These are phyloP conservation scores for Tolypocladium guangdongense DNA, from an alignment of 2,329 filamentous ascomycete species.

Conservation along the genomic window DNA sequence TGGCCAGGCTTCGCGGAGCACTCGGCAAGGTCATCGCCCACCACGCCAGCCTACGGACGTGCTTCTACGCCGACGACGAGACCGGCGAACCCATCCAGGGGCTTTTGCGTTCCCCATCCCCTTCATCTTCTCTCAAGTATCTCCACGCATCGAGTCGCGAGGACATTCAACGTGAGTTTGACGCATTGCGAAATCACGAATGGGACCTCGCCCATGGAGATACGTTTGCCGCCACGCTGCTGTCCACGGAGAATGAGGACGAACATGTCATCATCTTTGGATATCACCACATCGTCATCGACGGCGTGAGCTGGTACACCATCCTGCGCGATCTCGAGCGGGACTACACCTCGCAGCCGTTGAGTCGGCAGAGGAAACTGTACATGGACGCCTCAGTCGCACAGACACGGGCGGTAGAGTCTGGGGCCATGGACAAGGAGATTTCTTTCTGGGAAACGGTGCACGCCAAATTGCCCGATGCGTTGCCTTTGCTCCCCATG, in stretches of 20 bases:
- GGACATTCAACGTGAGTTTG: slow-evolving; percentile 15
- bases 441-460: not conserved
- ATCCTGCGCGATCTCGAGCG: slow-evolving; percentile 32
- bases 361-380: slow-evolving; percentile 9
- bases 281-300: slow-evolving; percentile 40
- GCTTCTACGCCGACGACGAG: slow-evolving; percentile 8
- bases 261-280: slow-evolving; percentile 30
- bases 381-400: not conserved
- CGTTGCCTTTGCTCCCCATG: not conserved
- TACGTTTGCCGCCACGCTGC: slow-evolving; percentile 14
- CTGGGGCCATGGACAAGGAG: not conserved
- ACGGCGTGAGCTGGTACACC: slow-evolving; percentile 33
- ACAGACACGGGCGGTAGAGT: not conserved
- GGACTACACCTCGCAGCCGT: slow-evolving; percentile 18
- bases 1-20: slow-evolving; percentile 7
- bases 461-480: not conserved
- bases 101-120: not conserved
- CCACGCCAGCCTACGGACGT: slow-evolving; percentile 12
- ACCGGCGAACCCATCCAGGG: not conserved
- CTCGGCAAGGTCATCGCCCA: slow-evolving; percentile 6
- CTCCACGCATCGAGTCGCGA: slow-evolving; percentile 13
- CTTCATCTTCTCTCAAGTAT: slow-evolving; percentile 10
- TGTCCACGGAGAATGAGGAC: slow-evolving; percentile 21
- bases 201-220: slow-evolving; percentile 28
- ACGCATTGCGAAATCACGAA: slow-evolving; percentile 14